Conservation (phyloP, 1,284 basidiomycete genomes). For the Rhodotorula sp. region DNA sequence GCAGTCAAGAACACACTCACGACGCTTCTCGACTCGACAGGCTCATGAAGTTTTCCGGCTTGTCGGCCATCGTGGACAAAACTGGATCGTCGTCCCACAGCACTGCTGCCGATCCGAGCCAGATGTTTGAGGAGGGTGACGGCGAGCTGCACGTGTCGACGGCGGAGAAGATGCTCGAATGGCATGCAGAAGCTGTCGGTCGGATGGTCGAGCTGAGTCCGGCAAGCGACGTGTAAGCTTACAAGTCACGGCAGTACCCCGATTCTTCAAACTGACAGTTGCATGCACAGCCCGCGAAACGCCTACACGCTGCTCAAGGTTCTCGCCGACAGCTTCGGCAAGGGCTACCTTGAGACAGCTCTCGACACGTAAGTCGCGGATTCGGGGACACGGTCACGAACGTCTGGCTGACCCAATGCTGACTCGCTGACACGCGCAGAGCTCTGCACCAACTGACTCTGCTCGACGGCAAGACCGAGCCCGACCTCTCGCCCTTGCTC, state of each 20-base stretch:
- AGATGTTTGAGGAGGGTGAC: conserved; percentile 63
- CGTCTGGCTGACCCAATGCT: neutral
- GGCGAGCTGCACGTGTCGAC: conserved; percentile 70
- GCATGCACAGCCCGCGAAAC: conserved; percentile 70
- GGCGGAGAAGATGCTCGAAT: conserved; percentile 85
- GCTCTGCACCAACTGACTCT: conserved; percentile 69
- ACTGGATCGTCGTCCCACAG: conserved; percentile 1
- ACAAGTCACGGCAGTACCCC: neutral
- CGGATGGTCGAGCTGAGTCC: conserved; percentile 83
- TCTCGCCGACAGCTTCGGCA: conserved; percentile 81
- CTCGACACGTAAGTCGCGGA: conserved; percentile 68
- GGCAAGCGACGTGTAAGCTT: conserved; percentile 72
- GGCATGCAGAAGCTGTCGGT: conserved; percentile 94
- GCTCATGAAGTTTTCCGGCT: conserved; percentile 68
- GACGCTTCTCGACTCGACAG: conserved; percentile 40
- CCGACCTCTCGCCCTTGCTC: conserved; percentile 67
- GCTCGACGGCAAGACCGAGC: conserved; percentile 72
- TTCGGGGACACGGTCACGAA: conserved; percentile 45
- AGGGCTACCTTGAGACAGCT: conserved; percentile 83
- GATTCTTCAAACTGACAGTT: neutral
- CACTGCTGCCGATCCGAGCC: conserved; percentile 16
- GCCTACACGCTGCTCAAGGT: conserved; percentile 80
- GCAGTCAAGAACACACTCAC: conserved; percentile 43
- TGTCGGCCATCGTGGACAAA: conserved; percentile 49
- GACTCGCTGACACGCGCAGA: conserved; percentile 51